Conservation (phyloP, 2,329 filamentous ascomycete species). For the Fusarium sp. region DNA sequence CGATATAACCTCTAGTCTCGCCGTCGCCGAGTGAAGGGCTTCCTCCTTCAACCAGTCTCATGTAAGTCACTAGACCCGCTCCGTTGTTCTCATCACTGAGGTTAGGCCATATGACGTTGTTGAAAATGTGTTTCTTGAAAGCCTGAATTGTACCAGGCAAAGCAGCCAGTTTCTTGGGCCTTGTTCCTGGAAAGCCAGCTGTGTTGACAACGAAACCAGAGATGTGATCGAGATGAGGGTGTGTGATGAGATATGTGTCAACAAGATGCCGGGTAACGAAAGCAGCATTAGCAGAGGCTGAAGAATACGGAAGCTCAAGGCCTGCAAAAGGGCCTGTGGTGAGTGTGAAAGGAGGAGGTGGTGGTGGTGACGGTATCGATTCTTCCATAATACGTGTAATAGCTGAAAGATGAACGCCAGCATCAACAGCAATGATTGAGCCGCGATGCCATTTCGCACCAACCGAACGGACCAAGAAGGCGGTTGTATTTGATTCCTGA, state of each 20-base stretch:
- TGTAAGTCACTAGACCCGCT: conserved; percentile 90
- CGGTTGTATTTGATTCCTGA: conserved; percentile 88
- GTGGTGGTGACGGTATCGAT: conserved; percentile 54
- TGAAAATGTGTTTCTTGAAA: conserved; percentile 95
- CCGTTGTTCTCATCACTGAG: conserved; percentile 95
- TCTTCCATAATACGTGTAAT: conserved; percentile 82
- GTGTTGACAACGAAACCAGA: conserved; percentile 94
- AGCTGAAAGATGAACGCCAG: conserved; percentile 86
- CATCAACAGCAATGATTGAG: conserved; percentile 92
- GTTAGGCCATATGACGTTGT: conserved; percentile 98
- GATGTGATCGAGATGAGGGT: conserved; percentile 96
- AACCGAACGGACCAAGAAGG: conserved; percentile 86
- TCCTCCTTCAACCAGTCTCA: conserved; percentile 87
- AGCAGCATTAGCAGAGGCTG: conserved; percentile 80
- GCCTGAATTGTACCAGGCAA: conserved; percentile 90
- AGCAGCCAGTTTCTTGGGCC: conserved; percentile 87
- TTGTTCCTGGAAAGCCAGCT: conserved; percentile 81
- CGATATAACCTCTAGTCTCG: conserved; percentile 83
- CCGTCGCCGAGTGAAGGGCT: conserved; percentile 86
- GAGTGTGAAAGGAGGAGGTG: conserved; percentile 62
- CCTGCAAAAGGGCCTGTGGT: conserved; percentile 82
- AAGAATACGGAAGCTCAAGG: conserved; percentile 73
- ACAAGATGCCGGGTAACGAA: conserved; percentile 83
- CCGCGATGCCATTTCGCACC: conserved; percentile 82
- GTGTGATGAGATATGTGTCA: conserved; percentile 91